Conservation (phyloP, 345 rosid genomes). For the Eucalyptus decipiens region DNA sequence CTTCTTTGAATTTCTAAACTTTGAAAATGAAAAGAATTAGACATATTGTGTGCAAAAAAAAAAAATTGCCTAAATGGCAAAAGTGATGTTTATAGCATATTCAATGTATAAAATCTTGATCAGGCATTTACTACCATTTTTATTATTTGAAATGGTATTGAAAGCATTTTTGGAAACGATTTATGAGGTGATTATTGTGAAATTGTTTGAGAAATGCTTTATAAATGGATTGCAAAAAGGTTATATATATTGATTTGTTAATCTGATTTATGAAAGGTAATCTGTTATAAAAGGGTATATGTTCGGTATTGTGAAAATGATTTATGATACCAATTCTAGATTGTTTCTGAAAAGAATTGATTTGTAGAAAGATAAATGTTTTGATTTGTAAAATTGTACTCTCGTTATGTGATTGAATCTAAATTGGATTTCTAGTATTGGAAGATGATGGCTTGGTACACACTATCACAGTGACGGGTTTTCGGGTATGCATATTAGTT, state of each 20-base stretch:
- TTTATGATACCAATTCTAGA: too few species aligned
- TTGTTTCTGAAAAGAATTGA: background rate
- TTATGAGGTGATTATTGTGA: background rate
- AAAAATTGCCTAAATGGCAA: background rate
- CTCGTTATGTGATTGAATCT: accelerated
- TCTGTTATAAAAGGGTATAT: background rate
- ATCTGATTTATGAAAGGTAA: background rate
- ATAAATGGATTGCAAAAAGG: background rate
- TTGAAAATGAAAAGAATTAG: background rate
- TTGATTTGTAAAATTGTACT: background rate
- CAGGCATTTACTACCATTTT: background rate
- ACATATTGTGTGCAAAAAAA: background rate
- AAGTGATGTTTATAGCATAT: background rate
- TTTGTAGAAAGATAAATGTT: background rate
- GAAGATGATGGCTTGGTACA: background rate
- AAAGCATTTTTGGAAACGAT: too few species aligned
- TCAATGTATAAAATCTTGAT: background rate
- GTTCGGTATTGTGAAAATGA: too few species aligned
- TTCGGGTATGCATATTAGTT: background rate
- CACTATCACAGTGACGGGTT: background rate
- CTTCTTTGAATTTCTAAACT: background rate
- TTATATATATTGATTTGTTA: too few species aligned
- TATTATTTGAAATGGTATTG: background rate
- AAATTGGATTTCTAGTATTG: background rate
- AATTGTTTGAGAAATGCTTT: background rate